Evolutionary conservation across 495 filamentous ascomycete genomes (phyloP), one percentile per base, ranked within the genome.

Genomic region (Annulohypoxylon stygium): DNA sequence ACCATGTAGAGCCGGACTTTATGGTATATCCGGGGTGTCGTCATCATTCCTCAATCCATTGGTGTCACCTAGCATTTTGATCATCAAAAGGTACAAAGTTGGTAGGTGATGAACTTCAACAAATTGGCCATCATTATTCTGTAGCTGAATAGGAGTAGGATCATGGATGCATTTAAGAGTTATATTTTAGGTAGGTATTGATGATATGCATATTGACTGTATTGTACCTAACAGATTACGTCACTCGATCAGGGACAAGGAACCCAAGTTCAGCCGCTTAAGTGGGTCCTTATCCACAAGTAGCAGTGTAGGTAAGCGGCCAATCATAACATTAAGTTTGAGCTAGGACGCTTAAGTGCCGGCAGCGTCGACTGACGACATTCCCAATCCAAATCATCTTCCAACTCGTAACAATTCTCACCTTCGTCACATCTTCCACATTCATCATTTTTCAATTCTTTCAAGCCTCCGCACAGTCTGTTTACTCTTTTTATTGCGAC

Each of bases 401-500:
- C 53, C 60, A 23, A 14, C 37, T 7, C 16, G 43, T 43, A 5
- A 43, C 33, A 5, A 16, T 60, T 41, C 36, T 43, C 12, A 14
- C 10, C 5, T 26, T 60, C 25, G 20, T 43, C 20, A 47, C 33
- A 5, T 26, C 43, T 41, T 36, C 26, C 12, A 14, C 10, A 12
- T 26, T 43, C 25, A 16, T 43, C 20, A 47, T 1, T 61, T 23
- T 23, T 23, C 20, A 23, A 23, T 23, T 23, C 1, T 23, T 36
- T 25, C 5, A 5, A 7, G 25, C 20, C 11, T 64, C 33, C 1
- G 39, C n/a, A 64, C 18, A 26, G 8, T 67, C 88, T 84, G 47
- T 23, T 23, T 23, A 23, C 20, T 23, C 20, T 23, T 23, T 23
- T 23, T 23, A 23, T 23, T 23, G 20, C 4, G 84, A 86, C 30